Conservation (phyloP, 768 basidiomycete genomes). For the Cantharellus anzutake region DNA sequence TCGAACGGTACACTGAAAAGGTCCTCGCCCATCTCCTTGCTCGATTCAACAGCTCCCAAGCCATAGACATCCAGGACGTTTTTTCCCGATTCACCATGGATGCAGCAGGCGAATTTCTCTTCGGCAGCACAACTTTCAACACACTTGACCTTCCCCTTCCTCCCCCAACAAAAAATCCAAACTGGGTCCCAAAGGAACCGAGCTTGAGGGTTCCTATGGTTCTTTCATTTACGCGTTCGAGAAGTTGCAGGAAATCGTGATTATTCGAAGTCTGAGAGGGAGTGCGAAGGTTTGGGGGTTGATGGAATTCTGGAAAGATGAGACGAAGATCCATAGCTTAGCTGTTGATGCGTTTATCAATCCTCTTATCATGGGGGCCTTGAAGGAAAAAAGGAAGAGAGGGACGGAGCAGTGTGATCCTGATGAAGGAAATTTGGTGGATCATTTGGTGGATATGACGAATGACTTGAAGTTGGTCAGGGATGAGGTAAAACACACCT, state of each 20-base stretch:
- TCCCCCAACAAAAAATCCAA: slow-evolving; percentile 9
- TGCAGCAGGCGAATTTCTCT: slow-evolving; percentile 5
- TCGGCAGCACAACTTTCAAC: slow-evolving; percentile 4
- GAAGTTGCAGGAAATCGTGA: slow-evolving; percentile 11
- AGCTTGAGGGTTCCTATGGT: slow-evolving; percentile 7
- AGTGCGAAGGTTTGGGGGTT: not conserved
- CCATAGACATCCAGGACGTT: slow-evolving; percentile 9
- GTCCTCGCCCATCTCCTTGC: slow-evolving; percentile 7
- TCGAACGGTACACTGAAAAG: slow-evolving; percentile 9
- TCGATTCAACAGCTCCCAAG: slow-evolving; percentile 10
- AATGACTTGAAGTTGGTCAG: not conserved
- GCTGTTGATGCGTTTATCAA: slow-evolving; percentile 4
- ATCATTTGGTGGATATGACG: slow-evolving; percentile 4
- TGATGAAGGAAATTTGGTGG: slow-evolving; percentile 4
- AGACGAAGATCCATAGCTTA: not conserved
- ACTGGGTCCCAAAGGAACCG: slow-evolving; percentile 8
- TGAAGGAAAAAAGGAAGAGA: slow-evolving; percentile 1
- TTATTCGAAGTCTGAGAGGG: not conserved
- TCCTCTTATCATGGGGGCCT: slow-evolving; percentile 2
- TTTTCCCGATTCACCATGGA: slow-evolving; percentile 8
- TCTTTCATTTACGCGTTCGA: slow-evolving; percentile 8
- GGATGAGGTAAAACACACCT: slow-evolving; percentile 1
- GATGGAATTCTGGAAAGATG: slow-evolving; percentile 3
- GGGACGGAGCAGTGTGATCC: slow-evolving; percentile 1
- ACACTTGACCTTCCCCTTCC: slow-evolving; percentile 5